These are phyloP conservation scores for Ceratocystiopsis minuta DNA, from an alignment of 2,329 filamentous ascomycete genomes.

Conservation along the genomic window DNA sequence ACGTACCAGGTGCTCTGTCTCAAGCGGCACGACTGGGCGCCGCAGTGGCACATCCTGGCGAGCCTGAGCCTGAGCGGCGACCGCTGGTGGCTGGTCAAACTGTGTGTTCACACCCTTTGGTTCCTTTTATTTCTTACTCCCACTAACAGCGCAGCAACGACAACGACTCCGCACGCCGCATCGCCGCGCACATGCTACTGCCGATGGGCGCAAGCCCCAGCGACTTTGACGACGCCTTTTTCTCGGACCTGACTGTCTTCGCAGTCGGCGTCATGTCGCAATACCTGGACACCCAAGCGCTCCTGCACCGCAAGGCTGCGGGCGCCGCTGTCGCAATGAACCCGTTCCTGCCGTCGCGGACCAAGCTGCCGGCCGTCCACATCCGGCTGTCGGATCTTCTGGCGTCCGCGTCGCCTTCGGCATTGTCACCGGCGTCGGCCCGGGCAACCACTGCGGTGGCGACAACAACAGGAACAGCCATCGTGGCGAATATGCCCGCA, in stretches of 20 bases:
- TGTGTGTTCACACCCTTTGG: constrained; percentile 33
- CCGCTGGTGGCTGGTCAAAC: constrained; percentile 58
- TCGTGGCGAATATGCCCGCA: neutral
- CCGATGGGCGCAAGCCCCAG: constrained; percentile 20
- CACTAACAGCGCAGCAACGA: neutral
- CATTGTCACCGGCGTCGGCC: no score
- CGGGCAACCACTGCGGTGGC: no score
- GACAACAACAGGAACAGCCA: no score
- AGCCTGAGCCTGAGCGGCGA: constrained; percentile 56
- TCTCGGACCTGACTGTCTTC: constrained; percentile 32
- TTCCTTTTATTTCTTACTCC: no score
- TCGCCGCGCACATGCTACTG: constrained; percentile 8
- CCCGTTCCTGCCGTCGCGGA: constrained; percentile 22
- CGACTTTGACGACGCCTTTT: constrained; percentile 30
- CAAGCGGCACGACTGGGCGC: constrained; percentile 50
- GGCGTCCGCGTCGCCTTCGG: neutral
- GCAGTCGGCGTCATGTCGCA: constrained; percentile 33
- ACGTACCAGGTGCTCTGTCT: constrained; percentile 51
- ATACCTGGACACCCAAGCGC: constrained; percentile 27
- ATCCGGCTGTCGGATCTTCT: constrained; percentile 30
- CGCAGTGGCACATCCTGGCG: constrained; percentile 54
- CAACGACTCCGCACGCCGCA: constrained; percentile 3
- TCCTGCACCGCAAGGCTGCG: constrained; percentile 27
- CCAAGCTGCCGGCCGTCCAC: constrained; percentile 29
- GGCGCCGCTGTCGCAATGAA: constrained; percentile 16